Evolutionary conservation across 2,329 filamentous ascomycete genomes (phyloP), one percentile per base, ranked within the genome.

Genomic region (Colletotrichum liriopes): DNA sequence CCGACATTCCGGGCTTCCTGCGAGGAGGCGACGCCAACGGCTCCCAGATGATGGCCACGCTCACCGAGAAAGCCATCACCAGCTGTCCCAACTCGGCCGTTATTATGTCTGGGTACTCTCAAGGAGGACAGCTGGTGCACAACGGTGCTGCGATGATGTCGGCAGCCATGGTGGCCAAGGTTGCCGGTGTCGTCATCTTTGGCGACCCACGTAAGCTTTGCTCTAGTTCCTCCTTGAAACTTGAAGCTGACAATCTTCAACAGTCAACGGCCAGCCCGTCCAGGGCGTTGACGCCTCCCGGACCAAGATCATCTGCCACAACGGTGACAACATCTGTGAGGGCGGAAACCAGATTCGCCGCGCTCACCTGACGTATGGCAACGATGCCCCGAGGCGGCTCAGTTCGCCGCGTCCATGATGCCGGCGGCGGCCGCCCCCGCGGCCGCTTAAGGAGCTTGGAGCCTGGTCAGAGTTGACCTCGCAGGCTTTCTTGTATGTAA

Each of bases 81-180:
- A 77, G 81, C 51, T 87, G 86, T 72, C 85, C 86, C 8, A 77
- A 81, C 61, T 87, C 86, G 14, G 80, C 83, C 68, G 78, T 87
- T 29, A 83, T 86, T 49, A 79, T 87, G 75, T 81, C 83, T 8
- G 86, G 86, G 3, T 87, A 87, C 76, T 86, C 83, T 75, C 85
- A 83, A 70, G 82, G 79, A 58, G 76, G 77, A 29, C 79, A 78
- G 75, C 74, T 81, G 8, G 84, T 86, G 1, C 86, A 87, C 77
- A 84, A 86, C 37, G 84, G 83, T 1, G 84, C 83, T 32, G 77
- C 75, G 8, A 72, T 75, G 67, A 77, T 83, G 43, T 75, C 78
- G 1, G 56, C 86, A 79, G 87, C 78, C 8, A 74, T 73, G 14
- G 65, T 77, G 11, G 70, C 71, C 74, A 78, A 77, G 63, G 74